These are phyloP conservation scores for Fusarium abutilonis DNA, from an alignment of 2,329 filamentous ascomycete genomes.

Conservation along the genomic window DNA sequence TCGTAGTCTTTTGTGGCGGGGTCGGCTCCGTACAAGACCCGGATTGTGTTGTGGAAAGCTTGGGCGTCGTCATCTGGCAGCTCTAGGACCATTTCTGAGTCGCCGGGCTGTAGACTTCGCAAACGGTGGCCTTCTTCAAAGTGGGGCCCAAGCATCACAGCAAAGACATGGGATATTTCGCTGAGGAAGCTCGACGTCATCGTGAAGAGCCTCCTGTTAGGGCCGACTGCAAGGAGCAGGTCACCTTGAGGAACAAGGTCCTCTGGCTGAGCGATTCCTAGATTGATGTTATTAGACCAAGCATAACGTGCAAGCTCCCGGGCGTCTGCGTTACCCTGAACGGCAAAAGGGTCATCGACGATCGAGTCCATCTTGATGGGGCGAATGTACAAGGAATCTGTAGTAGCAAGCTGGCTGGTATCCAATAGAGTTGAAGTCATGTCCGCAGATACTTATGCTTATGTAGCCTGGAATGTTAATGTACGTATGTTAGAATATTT, in stretches of 20 bases:
- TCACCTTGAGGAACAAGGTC: slow-evolving; percentile 26
- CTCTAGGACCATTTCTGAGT: slow-evolving; percentile 15
- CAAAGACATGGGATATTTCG: slow-evolving; percentile 23
- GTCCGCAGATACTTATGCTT: too few species aligned
- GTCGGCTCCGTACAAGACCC: slow-evolving; percentile 17
- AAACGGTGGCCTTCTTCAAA: slow-evolving; percentile 21
- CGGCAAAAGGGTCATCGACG: background rate
- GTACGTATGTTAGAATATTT: too few species aligned
- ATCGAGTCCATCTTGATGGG: background rate
- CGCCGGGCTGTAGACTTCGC: background rate
- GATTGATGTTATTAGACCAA: slow-evolving; percentile 4
- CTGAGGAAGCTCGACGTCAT: slow-evolving; percentile 38
- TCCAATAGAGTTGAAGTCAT: too few species aligned
- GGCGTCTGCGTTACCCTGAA: background rate
- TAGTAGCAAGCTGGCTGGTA: too few species aligned
- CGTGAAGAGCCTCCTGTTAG: slow-evolving; percentile 8
- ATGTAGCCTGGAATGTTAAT: too few species aligned
- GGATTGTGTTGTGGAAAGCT: slow-evolving; percentile 9
- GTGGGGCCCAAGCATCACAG: slow-evolving; percentile 21
- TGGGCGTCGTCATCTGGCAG: slow-evolving; percentile 17
- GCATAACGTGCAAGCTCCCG: slow-evolving; percentile 1
- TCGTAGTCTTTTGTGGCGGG: slow-evolving; percentile 12
- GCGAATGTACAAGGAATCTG: too few species aligned
- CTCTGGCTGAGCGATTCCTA: background rate
- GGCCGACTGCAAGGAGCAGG: slow-evolving; percentile 30